Conservation (phyloP, 345 rosid genomes). For the Euphorbia tirucalli region DNA sequence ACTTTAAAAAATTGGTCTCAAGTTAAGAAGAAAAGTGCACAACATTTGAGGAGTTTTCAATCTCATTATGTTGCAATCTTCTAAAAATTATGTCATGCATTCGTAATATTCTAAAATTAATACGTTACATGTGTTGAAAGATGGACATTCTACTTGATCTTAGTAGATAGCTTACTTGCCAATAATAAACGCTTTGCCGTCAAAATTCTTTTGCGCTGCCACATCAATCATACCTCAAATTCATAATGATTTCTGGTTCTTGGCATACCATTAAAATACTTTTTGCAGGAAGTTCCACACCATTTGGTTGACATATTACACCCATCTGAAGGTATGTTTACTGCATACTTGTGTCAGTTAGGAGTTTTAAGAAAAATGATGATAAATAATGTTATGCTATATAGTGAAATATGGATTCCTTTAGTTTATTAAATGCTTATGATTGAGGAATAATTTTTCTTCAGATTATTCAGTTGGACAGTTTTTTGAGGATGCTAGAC, state of each 20-base stretch:
- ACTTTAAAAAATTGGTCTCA: background rate
- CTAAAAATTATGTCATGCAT: background rate
- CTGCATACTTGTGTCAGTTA: conserved; percentile 5
- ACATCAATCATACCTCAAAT: background rate
- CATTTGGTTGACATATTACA: conserved; percentile 80
- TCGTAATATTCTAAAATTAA: too few relatives aligned
- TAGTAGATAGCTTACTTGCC: background rate
- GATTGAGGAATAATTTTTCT: conserved; percentile 1
- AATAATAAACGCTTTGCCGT: background rate
- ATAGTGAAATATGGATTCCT: conserved; percentile 1
- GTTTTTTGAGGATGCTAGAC: conserved; percentile 72
- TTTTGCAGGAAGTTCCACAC: conserved; percentile 75
- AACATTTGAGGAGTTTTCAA: background rate
- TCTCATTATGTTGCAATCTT: background rate
- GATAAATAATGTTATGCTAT: background rate
- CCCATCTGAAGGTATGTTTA: conserved; percentile 70
- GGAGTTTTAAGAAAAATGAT: conserved; percentile 4
- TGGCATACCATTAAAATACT: background rate
- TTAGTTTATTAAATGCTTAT: background rate
- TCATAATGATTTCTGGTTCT: background rate
- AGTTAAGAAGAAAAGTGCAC: background rate
- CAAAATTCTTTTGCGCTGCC: background rate
- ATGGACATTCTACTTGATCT: background rate
- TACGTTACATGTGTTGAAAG: background rate
- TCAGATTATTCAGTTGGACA: conserved; percentile 89